Evolutionary conservation across 306 rosid species (phyloP), one percentile per base, ranked within the genome.

Genomic region (Ziziphus jujuba): DNA sequence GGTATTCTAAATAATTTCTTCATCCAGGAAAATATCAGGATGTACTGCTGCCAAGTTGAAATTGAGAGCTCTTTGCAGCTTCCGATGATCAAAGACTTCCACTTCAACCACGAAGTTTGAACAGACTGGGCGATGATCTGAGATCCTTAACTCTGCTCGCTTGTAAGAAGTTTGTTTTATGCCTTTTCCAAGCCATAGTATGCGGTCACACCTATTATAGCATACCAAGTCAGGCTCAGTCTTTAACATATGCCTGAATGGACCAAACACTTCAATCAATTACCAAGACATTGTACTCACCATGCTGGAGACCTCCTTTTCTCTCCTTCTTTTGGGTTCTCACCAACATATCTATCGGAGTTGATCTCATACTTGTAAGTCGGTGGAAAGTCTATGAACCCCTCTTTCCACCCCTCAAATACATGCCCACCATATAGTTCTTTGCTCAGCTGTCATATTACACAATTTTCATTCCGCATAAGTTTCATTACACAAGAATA

Each of bases 221-320:
- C 65, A 47, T 50, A 53, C 49, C n/a, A n/a, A n/a, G n/a, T 40
- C 45, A 7, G 7, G 45, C 45, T 34, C 35, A 59, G 12, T 16
- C 15, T 17, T 22, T 36, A 13, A 52, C 16, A 20, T 51, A 36
- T 65, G 16, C 49, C 19, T 13, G 21, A 67, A 36, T 7, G 45
- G 45, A 40, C 45, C 10, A 40, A 9, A 7, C 15, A 40, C 15
- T 40, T 40, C 9, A 12, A 40, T 40, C 12, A 12, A 7, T 40
- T 12, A 7, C 28, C 12, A 34, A 48, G 59, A 22, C 56, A 35
- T 62, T 54, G 67, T 50, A 76, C 86, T 81, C 68, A 93, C 99
- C 99, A 93, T 45, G 99, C 99, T 44, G 99, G 99, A 72, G 97
- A 79, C 80, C 99, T 83, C 63, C 63, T 92, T 89, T 90, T 90